Base-by-base conservation (phyloP, 257 asterid species). In the Nicotiana paniculata region DNA sequence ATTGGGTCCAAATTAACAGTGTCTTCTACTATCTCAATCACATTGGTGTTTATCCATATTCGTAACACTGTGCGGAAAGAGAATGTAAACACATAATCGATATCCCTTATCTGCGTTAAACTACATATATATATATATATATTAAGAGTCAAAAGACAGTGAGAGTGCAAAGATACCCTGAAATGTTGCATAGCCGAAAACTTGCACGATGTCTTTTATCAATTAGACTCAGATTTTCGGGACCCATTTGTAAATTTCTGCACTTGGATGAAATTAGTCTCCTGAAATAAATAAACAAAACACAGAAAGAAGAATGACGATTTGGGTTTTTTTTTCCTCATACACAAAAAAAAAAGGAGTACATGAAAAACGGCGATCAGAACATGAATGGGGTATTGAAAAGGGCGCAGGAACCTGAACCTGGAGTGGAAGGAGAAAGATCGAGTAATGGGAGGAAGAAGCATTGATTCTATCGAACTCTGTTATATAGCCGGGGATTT, bases 141-240 rank as follows among this genome's bases (percentile, higher is more conserved):
- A 69, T 17, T 0, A 12, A 51, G 57, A 26, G 32, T 3, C 24
- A n/a, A n/a, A 17, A 39, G 4, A 46, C 12, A 69, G 28, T 21
- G 18, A 54, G n/a, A n/a, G 16, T 6, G 63, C 8, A 59, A 32
- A 62, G 67, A 30, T 90, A 92, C 98, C 97, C 94, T 12, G 92
- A 81, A 77, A 93, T 89, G 51, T 81, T 89, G 69, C 90, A 78
- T 17, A 91, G 85, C 67, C 94, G 86, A 70, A 82, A 84, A 81
- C 54, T 82, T 65, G 92, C 95, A 21, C 43, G 84, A 78, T 74
- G 84, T 83, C 55, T 90, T 61, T 80, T 59, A 82, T 37, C 77
- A 83, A 85, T 81, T 85, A 90, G 84, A 53, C 86, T 76, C 75
- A 82, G 18, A 77, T 81, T 86, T 74, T 88, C 97, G 28, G 67